Evolutionary conservation across 495 filamentous ascomycete species (phyloP), one percentile per base, ranked within the genome.

Genomic region (Immersiella caudata): DNA sequence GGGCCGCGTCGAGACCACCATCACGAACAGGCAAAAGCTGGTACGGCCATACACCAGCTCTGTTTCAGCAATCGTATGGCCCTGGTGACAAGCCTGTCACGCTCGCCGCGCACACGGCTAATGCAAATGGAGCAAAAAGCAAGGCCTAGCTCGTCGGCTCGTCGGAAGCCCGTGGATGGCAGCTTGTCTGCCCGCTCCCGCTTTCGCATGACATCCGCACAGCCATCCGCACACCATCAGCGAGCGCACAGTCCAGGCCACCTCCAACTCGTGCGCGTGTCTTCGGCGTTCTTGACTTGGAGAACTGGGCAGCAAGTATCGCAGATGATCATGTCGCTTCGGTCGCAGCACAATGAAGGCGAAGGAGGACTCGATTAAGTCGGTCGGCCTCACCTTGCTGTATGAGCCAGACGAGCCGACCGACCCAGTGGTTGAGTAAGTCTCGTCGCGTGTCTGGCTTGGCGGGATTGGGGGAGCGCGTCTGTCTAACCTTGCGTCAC

Each of bases 311-410:
- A 16, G 56, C 27, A 64, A 9, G 3, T 21, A 27, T 59, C 67
- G 35, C 59, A 49, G 33, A 16, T 61, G 50, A 67, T 33, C 67
- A 71, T 70, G 69, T 65, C 62, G 55, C 33, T 58, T 56, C 49
- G 40, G 52, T 51, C 12, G 16, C 69, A 60, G 12, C 58, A 73
- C 55, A 49, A 78, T 78, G 76, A 76, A 76, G 63, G 66, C 63
- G 52, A 67, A 50, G 33, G 70, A 70, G 40, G 70, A 73, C 27
- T 36, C 55, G 55, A 73, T 77, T 64, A 71, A 74, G 29, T 71
- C 77, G 12, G 74, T 72, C 20, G 78, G 78, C n/a, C 73, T 80
- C 35, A 73, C 76, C 22, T 65, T 80, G 18, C 62, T 80, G 49
- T 78, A 79, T 35, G 74, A 78, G 68, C 78, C 77, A 2, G 76